Evolutionary conservation across 305 asterid genomes (phyloP).

Genomic region (Fraxinus sp.): DNA sequence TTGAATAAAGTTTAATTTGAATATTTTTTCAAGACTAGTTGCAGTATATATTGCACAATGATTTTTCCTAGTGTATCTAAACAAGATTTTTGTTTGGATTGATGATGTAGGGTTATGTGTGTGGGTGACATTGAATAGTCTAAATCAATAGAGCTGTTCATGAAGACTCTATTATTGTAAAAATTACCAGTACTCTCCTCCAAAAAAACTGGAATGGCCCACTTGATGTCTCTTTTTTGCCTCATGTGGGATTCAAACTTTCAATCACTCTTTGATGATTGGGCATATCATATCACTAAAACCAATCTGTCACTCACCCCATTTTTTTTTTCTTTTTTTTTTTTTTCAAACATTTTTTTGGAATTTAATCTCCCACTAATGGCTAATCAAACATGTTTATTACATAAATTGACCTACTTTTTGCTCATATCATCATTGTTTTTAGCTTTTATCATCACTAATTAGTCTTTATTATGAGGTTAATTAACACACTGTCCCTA

Average conservation of each 20-base stretch:
- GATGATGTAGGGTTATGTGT: slow-evolving; percentile 26
- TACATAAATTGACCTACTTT: slow-evolving; percentile 6
- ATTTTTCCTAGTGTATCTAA: slow-evolving; percentile 19
- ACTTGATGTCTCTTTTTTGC: slow-evolving; percentile 36
- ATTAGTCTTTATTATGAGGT: not conserved
- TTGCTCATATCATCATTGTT: slow-evolving; percentile 1
- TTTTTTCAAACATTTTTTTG: not conserved
- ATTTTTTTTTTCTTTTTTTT: not conserved
- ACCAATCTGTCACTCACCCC: slow-evolving; percentile 23
- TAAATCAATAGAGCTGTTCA: slow-evolving; percentile 46
- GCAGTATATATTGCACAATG: not conserved
- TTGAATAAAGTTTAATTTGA: not conserved
- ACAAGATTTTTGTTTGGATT: slow-evolving; percentile 16
- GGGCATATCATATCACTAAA: slow-evolving; percentile 24
- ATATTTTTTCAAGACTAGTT: not conserved
- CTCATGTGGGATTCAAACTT: slow-evolving; percentile 39
- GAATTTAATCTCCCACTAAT: slow-evolving; percentile 7
- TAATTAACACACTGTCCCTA: not conserved
- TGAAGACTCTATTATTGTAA: slow-evolving; percentile 46
- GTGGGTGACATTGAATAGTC: slow-evolving; percentile 45
- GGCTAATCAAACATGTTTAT: slow-evolving; percentile 24
- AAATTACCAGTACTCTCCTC: slow-evolving; percentile 18
- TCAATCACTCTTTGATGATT: slow-evolving; percentile 49
- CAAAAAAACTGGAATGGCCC: slow-evolving; percentile 35
- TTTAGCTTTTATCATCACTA: not conserved